Conservation (phyloP, 306 rosid species). For the Mimosa bimucronata region DNA sequence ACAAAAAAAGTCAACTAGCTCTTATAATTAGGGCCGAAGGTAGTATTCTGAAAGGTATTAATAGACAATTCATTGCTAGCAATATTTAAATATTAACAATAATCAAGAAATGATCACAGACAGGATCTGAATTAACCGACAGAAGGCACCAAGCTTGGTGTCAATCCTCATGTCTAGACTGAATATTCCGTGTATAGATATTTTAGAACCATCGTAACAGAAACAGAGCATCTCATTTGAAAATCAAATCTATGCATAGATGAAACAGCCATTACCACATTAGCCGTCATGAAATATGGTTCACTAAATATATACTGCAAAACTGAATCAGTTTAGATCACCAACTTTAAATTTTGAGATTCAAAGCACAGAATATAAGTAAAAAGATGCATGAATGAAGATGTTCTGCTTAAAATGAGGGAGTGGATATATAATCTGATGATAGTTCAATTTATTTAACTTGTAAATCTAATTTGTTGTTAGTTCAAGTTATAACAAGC, state of each 20-base stretch:
- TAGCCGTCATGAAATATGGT: constrained; percentile 13
- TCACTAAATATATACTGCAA: constrained; percentile 22
- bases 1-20: too few species aligned
- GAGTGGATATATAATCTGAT: background rate
- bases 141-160: background rate
- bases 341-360: background rate
- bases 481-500: constrained; percentile 5
- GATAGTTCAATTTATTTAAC: background rate
- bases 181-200: background rate
- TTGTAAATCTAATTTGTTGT: background rate
- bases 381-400: background rate
- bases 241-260: background rate
- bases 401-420: constrained; percentile 2
- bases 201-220: background rate
- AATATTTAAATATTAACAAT: constrained; percentile 17
- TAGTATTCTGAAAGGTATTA: too few species aligned
- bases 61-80: constrained; percentile 11
- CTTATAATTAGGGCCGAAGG: too few species aligned
- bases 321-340: background rate
- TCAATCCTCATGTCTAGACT: constrained; percentile 9
- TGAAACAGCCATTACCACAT: constrained; percentile 18
- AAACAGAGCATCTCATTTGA: background rate
- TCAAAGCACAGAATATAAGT: background rate
- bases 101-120: constrained; percentile 26
- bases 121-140: background rate